Evolutionary conservation across 2,329 filamentous ascomycete genomes (phyloP), one percentile per base, ranked within the genome.

Genomic region (Penicillium thymicola): DNA sequence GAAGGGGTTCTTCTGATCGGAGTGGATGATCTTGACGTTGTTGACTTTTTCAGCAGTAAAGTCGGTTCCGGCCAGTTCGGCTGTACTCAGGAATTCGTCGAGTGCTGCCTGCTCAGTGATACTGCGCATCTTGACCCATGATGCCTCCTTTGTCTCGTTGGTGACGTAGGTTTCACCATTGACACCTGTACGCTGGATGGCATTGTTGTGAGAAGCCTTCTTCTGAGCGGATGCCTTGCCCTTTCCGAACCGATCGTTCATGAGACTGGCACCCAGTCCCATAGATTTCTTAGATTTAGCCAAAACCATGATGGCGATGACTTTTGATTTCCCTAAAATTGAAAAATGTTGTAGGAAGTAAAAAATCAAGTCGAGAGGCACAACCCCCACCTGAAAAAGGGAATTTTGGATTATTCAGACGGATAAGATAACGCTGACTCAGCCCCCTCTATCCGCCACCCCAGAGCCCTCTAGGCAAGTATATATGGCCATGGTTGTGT

Each of bases 1-100:
- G 67, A 93, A 99, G 0, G 94, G 94, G 74, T 99, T 99, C 78
- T 89, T 90, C 78, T 97, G 92, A 74, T 97, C 92, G 64, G 88
- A 88, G 74, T 99, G 94, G 66, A 99, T 97, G 72, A 99, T 97
- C 80, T 97, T 97, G 76, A 97, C 89, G 71, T 95, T 97, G 78
- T 93, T 97, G 85, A 96, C 89, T 83, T 97, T 97, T 80, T 97
- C 92, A 28, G 94, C 95, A 1, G 93, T 97, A 76, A 99, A 99
- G 73, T 99, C 94, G 64, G 94, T 99, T 63, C 92, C 93, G n/a
- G 94, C 94, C 66, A 99, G 81, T 78, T 97, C 92, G 61, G 94
- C 95, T 2, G 94, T 99, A 55, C 89, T 90, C 62, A 99, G 80
- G 75, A 99, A 99, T 75, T 99, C 94, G 75, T 99, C 94, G 60